Base-by-base conservation (phyloP, 495 filamentous ascomycete species). In the Lasiosphaeria ovina region DNA sequence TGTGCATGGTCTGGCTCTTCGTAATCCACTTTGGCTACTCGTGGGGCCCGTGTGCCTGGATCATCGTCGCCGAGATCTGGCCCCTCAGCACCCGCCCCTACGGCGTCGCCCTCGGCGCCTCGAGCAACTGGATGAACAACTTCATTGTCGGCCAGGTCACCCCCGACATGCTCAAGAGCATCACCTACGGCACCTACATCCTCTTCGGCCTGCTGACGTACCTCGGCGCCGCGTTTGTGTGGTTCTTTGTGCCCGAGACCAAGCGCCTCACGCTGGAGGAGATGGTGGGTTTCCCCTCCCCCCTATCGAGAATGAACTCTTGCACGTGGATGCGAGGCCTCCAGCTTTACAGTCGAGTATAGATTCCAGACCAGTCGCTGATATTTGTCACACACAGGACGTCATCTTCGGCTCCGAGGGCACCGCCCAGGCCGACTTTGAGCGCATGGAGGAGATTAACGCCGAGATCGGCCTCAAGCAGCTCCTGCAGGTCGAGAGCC, bases 1-100 rank as follows among this genome's bases (percentile, higher is more conserved):
- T 91, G 16, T 85, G 77, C 59, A 91, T 93, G 80, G 88, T 94
- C 59, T 94, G 89, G 81, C 80, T 93, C 35, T 94, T 91, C 66
- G 88, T 92, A 65, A 76, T 90, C 47, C 87, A 91, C 67, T 94
- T 93, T 67, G 89, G 88, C 34, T 92, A 89, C 71, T 86, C 80
- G 36, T 90, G 86, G 87, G 87, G 87, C 0, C 84, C 83, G 36
- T 88, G 86, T 66, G 79, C 86, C 7, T 92, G 89, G 90, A 85
- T 85, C 57, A 78, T 86, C 64, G 81, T 91, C 45, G 82, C 87
- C 16, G 89, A 93, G 71, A 85, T 92, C 61, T 93, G 87, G 88
- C 89, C 89, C 3, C 72, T 92, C 8, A 86, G 83, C 64, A 87
- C 85, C 55, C 83, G 89, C 35, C 81, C 89, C 17, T 89, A 89